These are phyloP conservation scores for Cyberlindnera xishuangbannaensis DNA, from an alignment of 805 yeast species.

Conservation along the genomic window DNA sequence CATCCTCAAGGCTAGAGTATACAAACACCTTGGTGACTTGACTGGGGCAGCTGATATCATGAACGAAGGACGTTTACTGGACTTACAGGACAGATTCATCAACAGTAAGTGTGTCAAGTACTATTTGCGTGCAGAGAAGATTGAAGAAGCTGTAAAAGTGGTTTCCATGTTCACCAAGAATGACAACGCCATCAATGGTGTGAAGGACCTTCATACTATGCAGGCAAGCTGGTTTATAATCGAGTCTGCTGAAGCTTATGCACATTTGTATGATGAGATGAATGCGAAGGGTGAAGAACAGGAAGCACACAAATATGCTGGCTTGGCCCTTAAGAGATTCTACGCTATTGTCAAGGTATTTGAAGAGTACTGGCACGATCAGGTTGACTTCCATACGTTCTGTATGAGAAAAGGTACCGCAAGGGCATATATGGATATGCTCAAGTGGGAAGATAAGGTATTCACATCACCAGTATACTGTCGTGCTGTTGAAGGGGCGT, in stretches of 20 bases:
- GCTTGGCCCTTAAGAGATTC: slow-evolving; percentile 77
- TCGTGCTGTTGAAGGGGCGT: slow-evolving; percentile 64
- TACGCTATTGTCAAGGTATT: slow-evolving; percentile 60
- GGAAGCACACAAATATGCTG: slow-evolving; percentile 43
- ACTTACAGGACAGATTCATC: slow-evolving; percentile 86
- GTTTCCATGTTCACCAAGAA: slow-evolving; percentile 82
- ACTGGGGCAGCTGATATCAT: slow-evolving; percentile 58
- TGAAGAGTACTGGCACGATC: slow-evolving; percentile 72
- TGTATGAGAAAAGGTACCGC: slow-evolving; percentile 89
- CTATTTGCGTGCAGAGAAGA: slow-evolving; percentile 64
- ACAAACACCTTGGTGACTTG: slow-evolving; percentile 63
- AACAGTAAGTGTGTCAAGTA: slow-evolving; percentile 87
- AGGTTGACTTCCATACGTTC: slow-evolving; percentile 90
- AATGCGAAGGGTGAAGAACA: too few species aligned
- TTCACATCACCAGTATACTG: slow-evolving; percentile 64
- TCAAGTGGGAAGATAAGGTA: slow-evolving; percentile 77
- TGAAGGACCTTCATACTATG: slow-evolving; percentile 79
- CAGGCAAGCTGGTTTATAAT: slow-evolving; percentile 87
- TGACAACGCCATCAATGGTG: slow-evolving; percentile 75
- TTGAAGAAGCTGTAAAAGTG: slow-evolving; percentile 67
- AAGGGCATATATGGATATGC: slow-evolving; percentile 69
- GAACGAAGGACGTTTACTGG: slow-evolving; percentile 67
- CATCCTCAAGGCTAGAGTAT: slow-evolving; percentile 72
- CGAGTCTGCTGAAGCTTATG: slow-evolving; percentile 81
- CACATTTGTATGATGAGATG: slow-evolving; percentile 49